These are phyloP conservation scores for Diddensiella santjacobensis DNA, from an alignment of 805 yeast species.

Conservation along the genomic window DNA sequence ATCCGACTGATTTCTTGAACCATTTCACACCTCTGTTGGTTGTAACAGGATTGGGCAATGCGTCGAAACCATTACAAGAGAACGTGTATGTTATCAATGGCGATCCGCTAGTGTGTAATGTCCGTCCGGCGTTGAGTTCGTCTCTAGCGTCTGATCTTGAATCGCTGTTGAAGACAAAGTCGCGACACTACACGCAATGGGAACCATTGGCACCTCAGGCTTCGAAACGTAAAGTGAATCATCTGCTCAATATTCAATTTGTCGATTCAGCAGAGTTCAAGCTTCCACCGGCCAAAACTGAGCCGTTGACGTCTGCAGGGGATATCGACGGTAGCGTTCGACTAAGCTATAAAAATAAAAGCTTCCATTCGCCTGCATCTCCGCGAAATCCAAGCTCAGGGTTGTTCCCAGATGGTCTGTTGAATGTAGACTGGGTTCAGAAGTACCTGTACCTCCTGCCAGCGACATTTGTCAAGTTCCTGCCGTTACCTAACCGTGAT, in stretches of 20 bases:
- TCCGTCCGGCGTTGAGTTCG: conserved; percentile 4
- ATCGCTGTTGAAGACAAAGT: conserved; percentile 17
- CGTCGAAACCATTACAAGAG: background rate
- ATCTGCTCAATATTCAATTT: conserved; percentile 19
- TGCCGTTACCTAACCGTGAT: conserved; percentile 32
- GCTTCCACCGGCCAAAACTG: conserved; percentile 8
- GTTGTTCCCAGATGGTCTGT: conserved; percentile 40
- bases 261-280: conserved; percentile 12
- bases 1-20: conserved; percentile 16
- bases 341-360: conserved; percentile 2
- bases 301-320: conserved; percentile 1
- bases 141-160: conserved; percentile 17
- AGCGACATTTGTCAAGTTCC: conserved; percentile 43
- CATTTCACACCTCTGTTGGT: conserved; percentile 21
- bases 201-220: conserved; percentile 19
- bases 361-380: conserved; percentile 36
- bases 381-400: conserved; percentile 43
- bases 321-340: background rate
- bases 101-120: conserved; percentile 7
- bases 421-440: conserved; percentile 49
- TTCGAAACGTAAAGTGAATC: conserved; percentile 16
- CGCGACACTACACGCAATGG: conserved; percentile 15
- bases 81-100: conserved; percentile 17
- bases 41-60: conserved; percentile 16
- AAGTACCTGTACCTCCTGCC: conserved; percentile 51